Conservation (phyloP, 768 basidiomycete species). For the Tylopilus vinaceipallidus region DNA sequence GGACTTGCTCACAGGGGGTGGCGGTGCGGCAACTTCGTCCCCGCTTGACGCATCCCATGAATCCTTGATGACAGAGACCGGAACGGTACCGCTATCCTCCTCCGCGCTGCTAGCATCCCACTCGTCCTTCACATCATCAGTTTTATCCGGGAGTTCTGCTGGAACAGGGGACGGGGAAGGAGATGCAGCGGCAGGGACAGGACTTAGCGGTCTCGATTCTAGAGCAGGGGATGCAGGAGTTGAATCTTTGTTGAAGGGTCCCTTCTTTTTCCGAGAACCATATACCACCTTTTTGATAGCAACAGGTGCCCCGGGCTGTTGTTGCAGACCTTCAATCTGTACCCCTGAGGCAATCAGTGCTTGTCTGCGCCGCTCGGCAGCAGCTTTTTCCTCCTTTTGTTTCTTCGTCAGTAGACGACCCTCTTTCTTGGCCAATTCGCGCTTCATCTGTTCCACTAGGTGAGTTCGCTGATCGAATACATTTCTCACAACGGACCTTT, state of each 20-base stretch:
- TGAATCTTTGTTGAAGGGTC: conserved; percentile 42
- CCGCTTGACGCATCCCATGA: conserved; percentile 73
- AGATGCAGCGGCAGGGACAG: conserved; percentile 24
- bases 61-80: conserved; percentile 42
- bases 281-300: conserved; percentile 74
- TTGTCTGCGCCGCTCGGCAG: conserved; percentile 86
- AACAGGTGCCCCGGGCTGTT: conserved; percentile 42
- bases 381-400: conserved; percentile 90
- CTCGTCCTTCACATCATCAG: conserved; percentile 44
- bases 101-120: conserved; percentile 53
- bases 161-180: conserved; percentile 26
- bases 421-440: conserved; percentile 89
- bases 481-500: conserved; percentile 48
- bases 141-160: conserved; percentile 25
- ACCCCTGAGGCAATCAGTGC: conserved; percentile 89
- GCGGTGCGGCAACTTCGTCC: conserved; percentile 41
- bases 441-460: conserved; percentile 63
- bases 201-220: conserved; percentile 52
- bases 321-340: conserved; percentile 85
- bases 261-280: conserved; percentile 80
- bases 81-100: conserved; percentile 30
- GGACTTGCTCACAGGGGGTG: conserved; percentile 14
- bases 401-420: conserved; percentile 95
- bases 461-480: not conserved
- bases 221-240: conserved; percentile 45